Conservation (phyloP, 257 asterid species). For the Solanum ossicruentum region DNA sequence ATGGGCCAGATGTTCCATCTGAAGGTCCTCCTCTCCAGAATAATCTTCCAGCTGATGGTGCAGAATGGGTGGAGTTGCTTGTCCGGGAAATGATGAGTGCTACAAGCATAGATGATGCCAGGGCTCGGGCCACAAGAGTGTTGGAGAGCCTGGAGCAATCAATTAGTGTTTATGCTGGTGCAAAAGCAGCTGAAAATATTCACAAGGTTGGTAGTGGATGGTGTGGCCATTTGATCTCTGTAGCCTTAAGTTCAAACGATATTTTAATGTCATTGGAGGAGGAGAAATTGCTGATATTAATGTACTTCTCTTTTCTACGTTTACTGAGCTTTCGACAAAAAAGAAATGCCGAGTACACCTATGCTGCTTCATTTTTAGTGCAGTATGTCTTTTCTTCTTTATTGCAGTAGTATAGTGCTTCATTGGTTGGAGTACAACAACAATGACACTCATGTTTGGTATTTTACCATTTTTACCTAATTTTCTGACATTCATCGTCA, state of each 20-base stretch:
- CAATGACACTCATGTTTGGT: background rate
- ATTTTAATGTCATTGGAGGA: background rate
- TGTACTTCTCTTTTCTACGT: background rate
- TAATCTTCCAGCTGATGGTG: conserved; percentile 51
- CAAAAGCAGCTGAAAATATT: conserved; percentile 33
- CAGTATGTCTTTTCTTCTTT: background rate
- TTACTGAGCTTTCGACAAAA: background rate
- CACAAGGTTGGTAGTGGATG: conserved; percentile 37
- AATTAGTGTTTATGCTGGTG: conserved; percentile 31
- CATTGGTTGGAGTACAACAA: background rate
- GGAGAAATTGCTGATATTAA: background rate
- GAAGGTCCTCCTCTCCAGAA: conserved; percentile 27
- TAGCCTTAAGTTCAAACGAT: background rate
- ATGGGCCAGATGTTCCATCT: background rate
- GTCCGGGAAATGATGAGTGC: conserved; percentile 65
- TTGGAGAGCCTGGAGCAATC: conserved; percentile 64
- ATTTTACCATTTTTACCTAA: background rate
- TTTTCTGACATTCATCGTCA: background rate
- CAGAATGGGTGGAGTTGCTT: conserved; percentile 68
- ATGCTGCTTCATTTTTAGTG: background rate
- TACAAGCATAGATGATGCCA: conserved; percentile 71
- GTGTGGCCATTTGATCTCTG: background rate
- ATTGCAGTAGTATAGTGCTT: background rate
- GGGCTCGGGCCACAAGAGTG: conserved; percentile 42
- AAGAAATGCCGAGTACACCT: background rate